Conservation (phyloP, 1,139 yeast species). For the Petasospora fabianii region DNA sequence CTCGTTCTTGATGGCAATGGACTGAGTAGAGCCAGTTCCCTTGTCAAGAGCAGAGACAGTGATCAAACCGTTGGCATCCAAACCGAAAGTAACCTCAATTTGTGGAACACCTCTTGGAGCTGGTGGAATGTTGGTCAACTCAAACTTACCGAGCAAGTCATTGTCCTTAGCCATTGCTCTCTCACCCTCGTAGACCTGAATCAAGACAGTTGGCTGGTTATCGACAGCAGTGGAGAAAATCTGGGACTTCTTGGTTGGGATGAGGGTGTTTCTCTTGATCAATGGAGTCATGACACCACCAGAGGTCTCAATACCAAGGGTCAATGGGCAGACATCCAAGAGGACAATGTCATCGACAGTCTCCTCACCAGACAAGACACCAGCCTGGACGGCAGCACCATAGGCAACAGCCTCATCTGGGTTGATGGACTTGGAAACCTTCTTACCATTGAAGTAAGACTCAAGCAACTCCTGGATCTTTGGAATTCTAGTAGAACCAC, state of each 20-base stretch:
- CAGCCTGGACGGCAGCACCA: conserved; percentile 84
- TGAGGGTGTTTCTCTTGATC: conserved; percentile 88
- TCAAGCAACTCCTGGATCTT: conserved; percentile 84
- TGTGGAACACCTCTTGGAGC: conserved; percentile 97
- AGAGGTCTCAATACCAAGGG: conserved; percentile 91
- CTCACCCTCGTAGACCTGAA: conserved; percentile 93
- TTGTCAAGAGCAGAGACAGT: conserved; percentile 92
- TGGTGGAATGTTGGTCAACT: conserved; percentile 89
- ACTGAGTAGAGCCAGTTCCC: conserved; percentile 93
- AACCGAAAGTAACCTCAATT: conserved; percentile 89
- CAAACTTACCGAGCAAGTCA: conserved; percentile 92
- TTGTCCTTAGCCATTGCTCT: conserved; percentile 91
- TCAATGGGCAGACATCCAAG: conserved; percentile 85
- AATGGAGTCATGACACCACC: conserved; percentile 95
- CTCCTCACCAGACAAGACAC: conserved; percentile 83
- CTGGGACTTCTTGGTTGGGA: conserved; percentile 91
- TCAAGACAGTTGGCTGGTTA: conserved; percentile 91
- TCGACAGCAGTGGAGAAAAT: conserved; percentile 89
- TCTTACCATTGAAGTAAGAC: conserved; percentile 85
- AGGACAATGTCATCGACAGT: conserved; percentile 80
- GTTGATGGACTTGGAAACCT: conserved; percentile 82
- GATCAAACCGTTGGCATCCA: conserved; percentile 91
- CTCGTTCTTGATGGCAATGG: conserved; percentile 93
- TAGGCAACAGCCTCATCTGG: conserved; percentile 81
- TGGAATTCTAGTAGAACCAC: conserved; percentile 96